A percentile compares a stretch with the other conserved stretches of the same genome.
These are phyloP conservation scores for Phytopythium litorale DNA, from an alignment of 352 stramenopile species.

Conservation along the genomic window DNA sequence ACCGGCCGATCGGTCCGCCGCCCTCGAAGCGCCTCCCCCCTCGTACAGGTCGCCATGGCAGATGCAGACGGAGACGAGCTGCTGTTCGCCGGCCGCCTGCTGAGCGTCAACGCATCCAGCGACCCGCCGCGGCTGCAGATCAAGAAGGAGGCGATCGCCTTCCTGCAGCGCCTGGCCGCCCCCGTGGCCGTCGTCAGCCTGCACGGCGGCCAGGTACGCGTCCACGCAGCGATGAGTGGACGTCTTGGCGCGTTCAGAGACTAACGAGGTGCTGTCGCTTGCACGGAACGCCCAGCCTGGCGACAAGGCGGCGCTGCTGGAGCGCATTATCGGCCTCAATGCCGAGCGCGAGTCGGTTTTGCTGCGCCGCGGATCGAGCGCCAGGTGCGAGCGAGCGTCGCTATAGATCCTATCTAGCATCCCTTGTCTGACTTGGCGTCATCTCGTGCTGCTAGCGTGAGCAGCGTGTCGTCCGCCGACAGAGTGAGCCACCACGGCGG, in stretches of 20 bases:
- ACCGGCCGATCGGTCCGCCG: not conserved
- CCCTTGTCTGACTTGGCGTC: no score
- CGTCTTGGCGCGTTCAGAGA: not conserved
- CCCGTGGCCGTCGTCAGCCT: conserved; percentile 68
- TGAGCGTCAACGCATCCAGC: conserved; percentile 42
- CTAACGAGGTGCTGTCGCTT: not conserved
- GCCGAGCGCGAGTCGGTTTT: conserved; percentile 1
- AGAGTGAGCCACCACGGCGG: not conserved
- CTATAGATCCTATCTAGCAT: not conserved
- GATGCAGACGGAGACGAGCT: conserved; percentile 19
- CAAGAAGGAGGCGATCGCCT: conserved; percentile 63
- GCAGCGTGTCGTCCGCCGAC: not conserved
- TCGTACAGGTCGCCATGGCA: not conserved
- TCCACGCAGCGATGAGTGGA: not conserved
- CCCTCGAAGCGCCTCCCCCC: not conserved
- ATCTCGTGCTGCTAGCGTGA: not conserved
- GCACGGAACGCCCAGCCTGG: not conserved
- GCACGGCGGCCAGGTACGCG: conserved; percentile 37
- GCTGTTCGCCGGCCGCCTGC: conserved; percentile 62
- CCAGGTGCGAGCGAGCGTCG: not conserved
- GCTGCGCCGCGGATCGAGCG: not conserved
- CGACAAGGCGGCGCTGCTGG: conserved; percentile 4
- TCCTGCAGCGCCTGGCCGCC: conserved; percentile 66
- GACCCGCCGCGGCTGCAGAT: conserved; percentile 50
- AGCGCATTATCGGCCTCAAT: not conserved